These are phyloP conservation scores for Arthrobotrys conoides DNA, from an alignment of 2,329 filamentous ascomycete species.

Conservation along the genomic window DNA sequence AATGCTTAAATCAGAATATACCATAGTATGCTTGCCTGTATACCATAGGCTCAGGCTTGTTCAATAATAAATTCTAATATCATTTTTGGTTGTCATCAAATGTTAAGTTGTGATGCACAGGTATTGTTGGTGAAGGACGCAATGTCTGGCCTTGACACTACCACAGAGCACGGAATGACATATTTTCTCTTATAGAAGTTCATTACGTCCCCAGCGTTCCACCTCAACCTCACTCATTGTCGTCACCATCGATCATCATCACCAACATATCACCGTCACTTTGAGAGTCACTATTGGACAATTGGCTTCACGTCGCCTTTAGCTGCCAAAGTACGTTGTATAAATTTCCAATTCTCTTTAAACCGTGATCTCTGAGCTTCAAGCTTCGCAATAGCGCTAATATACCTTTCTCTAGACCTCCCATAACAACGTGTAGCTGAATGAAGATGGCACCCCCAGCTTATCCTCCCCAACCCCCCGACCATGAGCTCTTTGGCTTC, in stretches of 20 bases:
- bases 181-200: not conserved
- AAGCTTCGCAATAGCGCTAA: not conserved
- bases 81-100: not conserved
- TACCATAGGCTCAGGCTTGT: not conserved
- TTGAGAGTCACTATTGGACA: not conserved
- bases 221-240: not conserved
- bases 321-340: not conserved
- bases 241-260: not conserved
- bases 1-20: not conserved
- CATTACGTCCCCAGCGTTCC: not conserved
- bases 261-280: not conserved
- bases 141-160: too few relatives aligned
- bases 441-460: constrained; percentile 5
- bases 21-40: not conserved
- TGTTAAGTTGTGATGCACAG: not conserved
- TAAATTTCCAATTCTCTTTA: not conserved
- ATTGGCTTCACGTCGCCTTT: not conserved
- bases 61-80: not conserved
- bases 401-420: not conserved
- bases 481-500: not conserved
- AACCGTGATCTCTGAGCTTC: not conserved
- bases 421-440: not conserved
- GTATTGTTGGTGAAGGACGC: too few relatives aligned
- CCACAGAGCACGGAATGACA: not conserved
- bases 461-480: not conserved